Conservation (phyloP, 345 rosid species). For the Barbarea vulgaris region DNA sequence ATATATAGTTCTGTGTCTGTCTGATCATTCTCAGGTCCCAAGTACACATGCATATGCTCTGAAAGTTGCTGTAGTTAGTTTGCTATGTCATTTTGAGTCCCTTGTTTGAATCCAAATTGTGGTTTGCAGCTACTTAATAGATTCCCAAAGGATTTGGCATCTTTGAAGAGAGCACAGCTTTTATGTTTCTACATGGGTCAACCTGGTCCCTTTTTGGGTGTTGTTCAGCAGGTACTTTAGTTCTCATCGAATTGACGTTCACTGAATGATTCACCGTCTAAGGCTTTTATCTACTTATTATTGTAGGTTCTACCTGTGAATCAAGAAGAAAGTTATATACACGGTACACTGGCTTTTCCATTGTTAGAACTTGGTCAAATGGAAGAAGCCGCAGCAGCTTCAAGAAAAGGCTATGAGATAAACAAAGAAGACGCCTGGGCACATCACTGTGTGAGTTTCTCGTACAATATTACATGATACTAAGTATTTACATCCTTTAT, state of each 20-base stretch:
- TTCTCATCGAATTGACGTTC: slow-evolving; percentile 13
- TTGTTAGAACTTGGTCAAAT: slow-evolving; percentile 82
- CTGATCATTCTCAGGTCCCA: background rate
- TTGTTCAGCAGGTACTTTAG: slow-evolving; percentile 66
- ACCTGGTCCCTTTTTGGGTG: slow-evolving; percentile 57
- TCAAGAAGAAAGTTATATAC: slow-evolving; percentile 63
- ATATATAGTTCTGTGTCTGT: background rate
- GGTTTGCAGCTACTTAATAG: slow-evolving; percentile 62
- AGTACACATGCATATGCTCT: background rate
- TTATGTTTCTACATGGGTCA: slow-evolving; percentile 81
- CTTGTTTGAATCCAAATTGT: slow-evolving; percentile 8
- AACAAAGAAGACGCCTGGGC: slow-evolving; percentile 78
- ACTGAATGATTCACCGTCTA: background rate
- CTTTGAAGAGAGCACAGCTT: slow-evolving; percentile 76
- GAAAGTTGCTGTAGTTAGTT: background rate
- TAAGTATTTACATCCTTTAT: background rate
- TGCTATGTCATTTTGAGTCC: background rate
- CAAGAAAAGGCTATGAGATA: slow-evolving; percentile 71
- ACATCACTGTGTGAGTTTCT: slow-evolving; percentile 78
- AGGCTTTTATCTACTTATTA: slow-evolving; percentile 4
- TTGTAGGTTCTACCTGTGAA: slow-evolving; percentile 66
- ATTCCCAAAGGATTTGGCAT: slow-evolving; percentile 72
- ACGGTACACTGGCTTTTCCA: slow-evolving; percentile 88
- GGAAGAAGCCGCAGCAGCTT: slow-evolving; percentile 81
- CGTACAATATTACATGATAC: background rate